phyloP scores from a whole-genome alignment of 805 yeast species.

The Cyberlindnera mycetangii region DNA sequence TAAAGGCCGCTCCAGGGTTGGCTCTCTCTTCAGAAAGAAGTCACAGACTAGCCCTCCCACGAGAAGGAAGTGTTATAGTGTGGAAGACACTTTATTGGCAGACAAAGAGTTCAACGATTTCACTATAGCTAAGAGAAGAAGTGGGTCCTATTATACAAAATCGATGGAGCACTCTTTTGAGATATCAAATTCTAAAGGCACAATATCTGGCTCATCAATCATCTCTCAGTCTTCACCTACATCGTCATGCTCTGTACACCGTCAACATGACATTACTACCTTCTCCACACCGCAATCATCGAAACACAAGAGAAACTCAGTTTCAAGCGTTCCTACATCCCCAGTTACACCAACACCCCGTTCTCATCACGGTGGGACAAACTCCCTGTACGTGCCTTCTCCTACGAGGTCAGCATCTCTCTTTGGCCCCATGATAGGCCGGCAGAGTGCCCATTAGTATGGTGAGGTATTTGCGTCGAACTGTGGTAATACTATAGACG shows the following conservation, averaged over 20 bases:
- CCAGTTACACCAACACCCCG: background rate
- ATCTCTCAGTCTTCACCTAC: background rate
- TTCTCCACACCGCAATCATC: background rate
- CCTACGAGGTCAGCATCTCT: background rate
- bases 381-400: background rate
- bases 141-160: constrained; percentile 6
- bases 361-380: background rate
- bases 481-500: too few species aligned
- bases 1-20: background rate
- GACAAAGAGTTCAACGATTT: constrained; percentile 25
- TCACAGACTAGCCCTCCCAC: constrained; percentile 7
- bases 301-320: background rate
- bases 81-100: constrained; percentile 26
- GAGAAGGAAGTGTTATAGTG: constrained; percentile 20
- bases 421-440: constrained; percentile 2
- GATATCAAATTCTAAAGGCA: background rate
- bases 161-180: constrained; percentile 14
- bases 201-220: background rate
- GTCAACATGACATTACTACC: background rate
- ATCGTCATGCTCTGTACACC: background rate
- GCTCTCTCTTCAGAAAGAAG: constrained; percentile 7
- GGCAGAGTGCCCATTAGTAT: background rate
- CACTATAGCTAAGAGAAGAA: constrained; percentile 7
- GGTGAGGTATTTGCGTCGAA: too few species aligned
- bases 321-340: background rate